Base-by-base conservation (phyloP, 768 basidiomycete species). In the Rickenella mellea region DNA sequence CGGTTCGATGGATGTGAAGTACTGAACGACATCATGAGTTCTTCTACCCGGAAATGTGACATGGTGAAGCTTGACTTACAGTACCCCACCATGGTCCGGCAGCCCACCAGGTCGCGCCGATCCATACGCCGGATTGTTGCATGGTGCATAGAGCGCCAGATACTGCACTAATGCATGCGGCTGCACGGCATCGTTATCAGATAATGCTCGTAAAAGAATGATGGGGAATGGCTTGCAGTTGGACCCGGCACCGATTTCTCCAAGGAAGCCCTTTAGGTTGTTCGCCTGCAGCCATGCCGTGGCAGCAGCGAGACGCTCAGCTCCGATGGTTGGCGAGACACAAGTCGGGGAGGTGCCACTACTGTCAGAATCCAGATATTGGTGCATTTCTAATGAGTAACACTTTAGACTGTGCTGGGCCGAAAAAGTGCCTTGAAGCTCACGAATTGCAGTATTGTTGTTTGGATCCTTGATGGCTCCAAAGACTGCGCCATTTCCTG, bases 291-390 rank as follows among this genome's bases (percentile, higher is more conserved):
- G 68, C 78, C 78, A 79, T 14, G 57, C 49, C 2, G 78, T 79
- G 7, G 78, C 78, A 26, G 54, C 69, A 24, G 68, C 62, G 29
- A 80, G 57, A 49, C 77, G 75, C 50, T 76, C 70, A 15, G 66
- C 68, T 42, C 77, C 77, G 51, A 80, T 78, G 22, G 74, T 78
- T 14, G 69, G 61, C 7, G 71, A 75, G 27, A 80, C 77, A 52
- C 79, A 81, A 20, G 59, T 67, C 1, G 52, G 53, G 36, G 56
- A 66, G 6, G 77, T 78, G 39, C 75, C 76, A 15, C 75, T 78
- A 48, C 74, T 69, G 51, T 81, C 78, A 27, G 68, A 70, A 57
- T 80, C 78, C 49, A 81, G 76, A 63, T 81, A 81, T 55, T 80
- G 76, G 56, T 81, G 78, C 74, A 80, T 79, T 54, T 81, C 75